Base-by-base conservation (phyloP, 2,329 filamentous ascomycete genomes). In the Nannizzia gypsea region DNA sequence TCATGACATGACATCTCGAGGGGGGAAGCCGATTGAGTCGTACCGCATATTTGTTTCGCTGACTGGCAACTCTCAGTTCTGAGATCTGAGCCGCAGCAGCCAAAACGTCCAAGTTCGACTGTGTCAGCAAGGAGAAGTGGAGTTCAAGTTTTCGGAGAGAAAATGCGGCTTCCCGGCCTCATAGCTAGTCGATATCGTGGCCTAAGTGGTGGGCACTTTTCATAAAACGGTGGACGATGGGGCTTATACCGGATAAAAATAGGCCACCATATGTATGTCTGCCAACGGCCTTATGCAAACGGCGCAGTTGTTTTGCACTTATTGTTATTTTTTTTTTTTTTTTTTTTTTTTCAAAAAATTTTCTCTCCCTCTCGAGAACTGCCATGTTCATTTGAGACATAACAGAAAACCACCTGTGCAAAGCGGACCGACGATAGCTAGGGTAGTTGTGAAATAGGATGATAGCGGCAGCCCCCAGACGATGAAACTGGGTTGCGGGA, bases 161-260 rank as follows among this genome's bases (percentile, higher is more conserved):
- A 52, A 24, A 52, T 28, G 48, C 22, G 22, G 22, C 48, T 52
- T 52, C 48, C 48, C 48, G 48, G 26, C 22, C 48, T 28, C 13
- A 15, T 6, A 15, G 22, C 20, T 24, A 13, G 22, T 13, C 6
- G 38, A 34, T 17, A 15, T 17, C 3, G 42, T 46, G 6, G 48
- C 48, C 26, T 52, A 31, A 26, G 24, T 3, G 22, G 48, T 52
- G 48, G 48, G 26, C 22, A 28, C 22, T 26, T n/a, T 17, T 48
- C 44, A 26, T 48, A 6, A 26, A 3, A n/a, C 22, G 13, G 26
- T 15, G 22, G 48, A 11, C 11, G 13, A 52, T n/a, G 26, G 8
- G 48, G 48, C 48, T 50, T 26, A 52, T 52, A 52, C 48, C n/a
- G 13, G 38, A 52, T 52, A 52, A 52, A 52, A 31, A 52, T 52